These are phyloP conservation scores for Zygnema circumcarinatum DNA, from an alignment of 139 green algal genomes.

Conservation along the genomic window DNA sequence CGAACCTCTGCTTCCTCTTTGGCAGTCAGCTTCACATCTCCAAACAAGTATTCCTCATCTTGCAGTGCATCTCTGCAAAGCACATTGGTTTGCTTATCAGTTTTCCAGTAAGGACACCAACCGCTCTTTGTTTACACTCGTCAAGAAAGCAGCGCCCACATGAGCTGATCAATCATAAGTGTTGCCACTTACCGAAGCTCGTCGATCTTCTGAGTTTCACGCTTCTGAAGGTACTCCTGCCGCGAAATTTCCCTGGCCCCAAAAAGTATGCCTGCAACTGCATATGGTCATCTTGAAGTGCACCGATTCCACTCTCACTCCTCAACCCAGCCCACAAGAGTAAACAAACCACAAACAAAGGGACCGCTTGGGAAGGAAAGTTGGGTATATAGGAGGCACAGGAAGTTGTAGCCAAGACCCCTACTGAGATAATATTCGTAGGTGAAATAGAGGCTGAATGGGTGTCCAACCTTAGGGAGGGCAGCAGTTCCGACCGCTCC, in stretches of 20 bases:
- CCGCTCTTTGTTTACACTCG: no score
- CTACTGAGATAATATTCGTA: no score
- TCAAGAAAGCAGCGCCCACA: no score
- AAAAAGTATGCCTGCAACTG: constrained; percentile 53
- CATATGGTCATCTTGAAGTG: constrained; percentile 7
- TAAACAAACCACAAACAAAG: not conserved
- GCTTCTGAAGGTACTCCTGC: constrained; percentile 95
- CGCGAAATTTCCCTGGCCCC: constrained; percentile 79
- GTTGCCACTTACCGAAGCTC: constrained; percentile 66
- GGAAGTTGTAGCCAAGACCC: no score
- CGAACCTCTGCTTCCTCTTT: constrained; percentile 86
- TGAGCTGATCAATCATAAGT: no score
- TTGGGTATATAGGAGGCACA: no score
- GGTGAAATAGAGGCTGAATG: no score
- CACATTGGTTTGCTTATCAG: no score
- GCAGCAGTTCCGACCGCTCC: constrained; percentile 48
- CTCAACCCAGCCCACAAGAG: not conserved
- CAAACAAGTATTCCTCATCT: constrained; percentile 83
- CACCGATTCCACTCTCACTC: constrained; percentile 4
- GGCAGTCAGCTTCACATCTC: constrained; percentile 74
- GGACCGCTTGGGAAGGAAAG: no score
- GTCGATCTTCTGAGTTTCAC: constrained; percentile 85
- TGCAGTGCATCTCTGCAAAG: constrained; percentile 77
- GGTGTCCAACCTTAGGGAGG: constrained; percentile 57
- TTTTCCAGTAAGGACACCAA: no score